Evolutionary conservation across 129 eudicot species (phyloP).

Genomic region (Helichrysum umbraculigerum): DNA sequence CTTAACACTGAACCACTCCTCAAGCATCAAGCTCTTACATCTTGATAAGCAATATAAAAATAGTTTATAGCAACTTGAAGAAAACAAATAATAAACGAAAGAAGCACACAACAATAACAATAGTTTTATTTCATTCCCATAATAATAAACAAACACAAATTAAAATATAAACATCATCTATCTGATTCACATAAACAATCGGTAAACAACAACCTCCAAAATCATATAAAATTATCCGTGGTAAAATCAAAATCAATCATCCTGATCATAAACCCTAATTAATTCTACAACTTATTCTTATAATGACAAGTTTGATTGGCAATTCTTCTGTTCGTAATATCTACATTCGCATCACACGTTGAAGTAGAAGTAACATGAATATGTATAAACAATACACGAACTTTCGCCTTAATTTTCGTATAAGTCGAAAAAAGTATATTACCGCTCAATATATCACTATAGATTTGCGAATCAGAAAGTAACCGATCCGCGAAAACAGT

Average conservation of each 20-base stretch:
- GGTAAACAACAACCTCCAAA: background rate
- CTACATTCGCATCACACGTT: constrained; percentile 55
- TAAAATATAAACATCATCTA: background rate
- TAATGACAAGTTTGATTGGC: constrained; percentile 54
- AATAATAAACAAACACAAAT: background rate
- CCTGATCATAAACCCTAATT: background rate
- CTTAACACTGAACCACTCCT: too few species aligned
- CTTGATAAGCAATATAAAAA: too few species aligned
- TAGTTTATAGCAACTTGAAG: too few species aligned
- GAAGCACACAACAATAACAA: background rate
- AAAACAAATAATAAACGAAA: too few species aligned
- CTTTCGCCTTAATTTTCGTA: constrained; percentile 55
- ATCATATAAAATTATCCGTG: background rate
- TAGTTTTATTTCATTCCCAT: background rate
- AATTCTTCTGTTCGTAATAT: constrained; percentile 26
- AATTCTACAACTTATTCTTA: constrained; percentile 42
- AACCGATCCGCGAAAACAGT: constrained; percentile 77
- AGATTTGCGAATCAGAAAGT: constrained; percentile 42
- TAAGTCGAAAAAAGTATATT: constrained; percentile 49
- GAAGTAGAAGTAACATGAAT: constrained; percentile 65
- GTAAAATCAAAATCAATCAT: background rate
- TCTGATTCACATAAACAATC: background rate
- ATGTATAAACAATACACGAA: constrained; percentile 46
- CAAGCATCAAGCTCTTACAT: too few species aligned
- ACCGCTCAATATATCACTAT: constrained; percentile 50